Evolutionary conservation across 352 stramenopile species (phyloP).

Genomic region (Phytophthora uliginosa): DNA sequence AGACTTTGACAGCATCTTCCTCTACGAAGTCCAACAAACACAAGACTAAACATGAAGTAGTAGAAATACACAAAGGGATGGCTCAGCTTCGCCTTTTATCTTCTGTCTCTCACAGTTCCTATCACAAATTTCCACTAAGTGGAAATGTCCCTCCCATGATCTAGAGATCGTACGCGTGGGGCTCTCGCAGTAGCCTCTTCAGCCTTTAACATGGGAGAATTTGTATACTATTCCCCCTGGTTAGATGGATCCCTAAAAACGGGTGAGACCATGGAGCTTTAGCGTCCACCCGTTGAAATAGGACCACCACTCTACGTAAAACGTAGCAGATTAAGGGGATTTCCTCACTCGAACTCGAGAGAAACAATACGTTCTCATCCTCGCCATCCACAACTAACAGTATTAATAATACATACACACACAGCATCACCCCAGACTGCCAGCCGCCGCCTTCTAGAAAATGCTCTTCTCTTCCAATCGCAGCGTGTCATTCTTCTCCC

Average conservation of each 20-base stretch:
- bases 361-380: constrained; percentile 32
- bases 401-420: background rate
- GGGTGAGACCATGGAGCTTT: constrained; percentile 30
- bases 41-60: constrained; percentile 1
- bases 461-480: constrained; percentile 6
- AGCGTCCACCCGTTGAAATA: constrained; percentile 20
- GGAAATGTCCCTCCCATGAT: constrained; percentile 47
- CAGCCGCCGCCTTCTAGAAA: constrained; percentile 25
- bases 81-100: constrained; percentile 85
- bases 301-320: constrained; percentile 5
- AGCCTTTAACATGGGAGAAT: constrained; percentile 49
- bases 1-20: constrained; percentile 60
- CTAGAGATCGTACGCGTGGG: constrained; percentile 45
- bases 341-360: constrained; percentile 40
- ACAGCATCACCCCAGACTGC: background rate
- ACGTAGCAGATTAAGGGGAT: constrained; percentile 6
- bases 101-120: constrained; percentile 47
- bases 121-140: constrained; percentile 6
- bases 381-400: constrained; percentile 21
- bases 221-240: constrained; percentile 20
- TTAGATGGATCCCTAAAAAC: constrained; percentile 2
- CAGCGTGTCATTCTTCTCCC: background rate
- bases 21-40: constrained; percentile 57
- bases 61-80: constrained; percentile 36
- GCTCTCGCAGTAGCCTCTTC: constrained; percentile 49